phyloP scores from a whole-genome alignment of 1,139 yeast species.

The Blastobotrys malaysiensis region DNA sequence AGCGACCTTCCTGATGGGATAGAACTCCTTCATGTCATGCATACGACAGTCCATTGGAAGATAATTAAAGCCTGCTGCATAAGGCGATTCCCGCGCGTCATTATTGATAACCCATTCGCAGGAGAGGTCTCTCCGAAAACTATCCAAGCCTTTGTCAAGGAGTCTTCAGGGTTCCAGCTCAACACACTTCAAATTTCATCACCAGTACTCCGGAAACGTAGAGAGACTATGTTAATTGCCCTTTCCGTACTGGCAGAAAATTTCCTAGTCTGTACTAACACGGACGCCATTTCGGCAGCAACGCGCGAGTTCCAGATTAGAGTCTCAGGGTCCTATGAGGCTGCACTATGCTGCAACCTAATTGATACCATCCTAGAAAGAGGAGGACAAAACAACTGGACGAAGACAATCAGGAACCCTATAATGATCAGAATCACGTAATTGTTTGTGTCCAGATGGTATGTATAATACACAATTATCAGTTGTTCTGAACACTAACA shows the following conservation, averaged over 20 bases:
- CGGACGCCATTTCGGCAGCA: not conserved
- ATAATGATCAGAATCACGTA: not conserved
- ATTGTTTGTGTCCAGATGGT: no score
- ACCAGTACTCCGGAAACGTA: not conserved
- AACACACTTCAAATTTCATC: not conserved
- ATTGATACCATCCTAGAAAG: not conserved
- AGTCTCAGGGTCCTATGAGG: not conserved
- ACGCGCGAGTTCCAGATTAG: not conserved
- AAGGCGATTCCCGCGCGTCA: not conserved
- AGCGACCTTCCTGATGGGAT: not conserved
- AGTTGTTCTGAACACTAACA: no score
- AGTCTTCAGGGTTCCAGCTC: not conserved
- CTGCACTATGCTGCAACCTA: not conserved
- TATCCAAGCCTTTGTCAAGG: not conserved
- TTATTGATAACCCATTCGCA: not conserved
- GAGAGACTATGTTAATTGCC: not conserved
- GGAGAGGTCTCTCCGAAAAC: not conserved
- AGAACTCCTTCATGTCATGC: not conserved
- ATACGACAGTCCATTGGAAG: not conserved
- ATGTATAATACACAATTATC: not conserved
- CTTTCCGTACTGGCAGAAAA: not conserved
- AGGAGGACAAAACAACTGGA: not conserved
- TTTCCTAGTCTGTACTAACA: not conserved
- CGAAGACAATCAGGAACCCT: not conserved
- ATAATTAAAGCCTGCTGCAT: not conserved